These are phyloP conservation scores for Cyberlindnera lachancei DNA, from an alignment of 805 yeast genomes.

Conservation along the genomic window DNA sequence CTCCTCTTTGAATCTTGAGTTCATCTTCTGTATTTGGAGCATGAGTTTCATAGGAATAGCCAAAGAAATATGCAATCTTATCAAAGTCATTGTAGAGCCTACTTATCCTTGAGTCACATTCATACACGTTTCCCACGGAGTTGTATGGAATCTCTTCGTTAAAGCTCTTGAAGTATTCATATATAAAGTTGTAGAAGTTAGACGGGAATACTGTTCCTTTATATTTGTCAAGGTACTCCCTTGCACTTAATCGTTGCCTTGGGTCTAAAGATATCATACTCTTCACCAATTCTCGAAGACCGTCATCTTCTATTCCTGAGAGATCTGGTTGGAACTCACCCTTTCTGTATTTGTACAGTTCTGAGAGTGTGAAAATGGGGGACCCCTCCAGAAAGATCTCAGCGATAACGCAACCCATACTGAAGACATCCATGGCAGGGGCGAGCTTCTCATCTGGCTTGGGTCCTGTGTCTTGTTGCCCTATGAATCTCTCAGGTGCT, in stretches of 20 bases:
- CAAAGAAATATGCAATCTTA: conserved; percentile 34
- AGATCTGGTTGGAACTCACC: conserved; percentile 62
- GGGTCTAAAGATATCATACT: conserved; percentile 67
- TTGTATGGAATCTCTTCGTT: conserved; percentile 14
- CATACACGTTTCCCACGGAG: conserved; percentile 26
- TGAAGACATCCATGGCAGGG: conserved; percentile 72
- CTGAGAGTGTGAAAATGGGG: conserved; percentile 80
- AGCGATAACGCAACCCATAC: conserved; percentile 82
- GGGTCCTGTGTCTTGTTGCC: conserved; percentile 11
- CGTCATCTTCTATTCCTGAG: conserved; percentile 41
- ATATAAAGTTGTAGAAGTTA: conserved; percentile 59
- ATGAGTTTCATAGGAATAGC: conserved; percentile 22
- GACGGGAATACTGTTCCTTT: conserved; percentile 52
- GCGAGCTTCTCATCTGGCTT: conserved; percentile 30
- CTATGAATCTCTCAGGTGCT: conserved; percentile 83
- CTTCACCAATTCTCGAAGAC: conserved; percentile 46
- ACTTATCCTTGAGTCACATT: conserved; percentile 51
- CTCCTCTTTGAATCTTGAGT: conserved; percentile 7
- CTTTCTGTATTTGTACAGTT: conserved; percentile 72
- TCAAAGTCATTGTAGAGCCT: conserved; percentile 54
- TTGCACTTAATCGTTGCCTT: conserved; percentile 45
- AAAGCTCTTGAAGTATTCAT: conserved; percentile 53
- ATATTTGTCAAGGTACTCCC: conserved; percentile 43
- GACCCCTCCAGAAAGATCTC: conserved; percentile 84
- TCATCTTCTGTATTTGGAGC: conserved; percentile 2